These are phyloP conservation scores for Tuber brumale DNA, from an alignment of 495 filamentous ascomycete species.

Conservation along the genomic window DNA sequence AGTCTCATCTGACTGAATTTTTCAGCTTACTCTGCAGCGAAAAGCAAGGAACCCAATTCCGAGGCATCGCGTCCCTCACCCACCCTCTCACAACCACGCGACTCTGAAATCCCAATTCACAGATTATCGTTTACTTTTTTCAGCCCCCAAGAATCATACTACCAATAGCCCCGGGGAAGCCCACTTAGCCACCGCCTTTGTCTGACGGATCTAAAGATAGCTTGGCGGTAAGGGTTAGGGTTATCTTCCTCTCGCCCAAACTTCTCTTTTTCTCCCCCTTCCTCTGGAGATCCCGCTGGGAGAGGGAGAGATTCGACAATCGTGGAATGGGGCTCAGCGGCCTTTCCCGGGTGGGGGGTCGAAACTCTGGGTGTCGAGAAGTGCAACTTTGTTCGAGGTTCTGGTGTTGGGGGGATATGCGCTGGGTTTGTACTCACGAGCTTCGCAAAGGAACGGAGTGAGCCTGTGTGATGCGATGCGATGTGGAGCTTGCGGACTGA, in stretches of 20 bases:
- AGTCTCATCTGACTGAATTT: neutral
- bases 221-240: neutral
- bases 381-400: neutral
- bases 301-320: neutral
- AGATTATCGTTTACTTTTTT: neutral
- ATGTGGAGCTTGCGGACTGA: neutral
- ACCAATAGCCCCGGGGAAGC: neutral
- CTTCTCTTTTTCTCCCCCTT: neutral
- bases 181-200: constrained; percentile 2
- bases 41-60: neutral
- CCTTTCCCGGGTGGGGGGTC: neutral
- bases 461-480: neutral
- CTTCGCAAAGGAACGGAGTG: neutral
- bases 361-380: neutral
- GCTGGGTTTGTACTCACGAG: neutral
- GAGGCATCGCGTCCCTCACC: neutral
- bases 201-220: neutral
- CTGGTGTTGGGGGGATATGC: neutral
- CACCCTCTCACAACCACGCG: neutral
- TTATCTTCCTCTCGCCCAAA: neutral
- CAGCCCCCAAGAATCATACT: neutral
- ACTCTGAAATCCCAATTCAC: neutral
- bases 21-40: constrained; percentile 1
- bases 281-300: neutral
- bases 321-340: neutral